Base-by-base conservation (phyloP, 148 eudicot species). In the Fagopyrum esculentum region DNA sequence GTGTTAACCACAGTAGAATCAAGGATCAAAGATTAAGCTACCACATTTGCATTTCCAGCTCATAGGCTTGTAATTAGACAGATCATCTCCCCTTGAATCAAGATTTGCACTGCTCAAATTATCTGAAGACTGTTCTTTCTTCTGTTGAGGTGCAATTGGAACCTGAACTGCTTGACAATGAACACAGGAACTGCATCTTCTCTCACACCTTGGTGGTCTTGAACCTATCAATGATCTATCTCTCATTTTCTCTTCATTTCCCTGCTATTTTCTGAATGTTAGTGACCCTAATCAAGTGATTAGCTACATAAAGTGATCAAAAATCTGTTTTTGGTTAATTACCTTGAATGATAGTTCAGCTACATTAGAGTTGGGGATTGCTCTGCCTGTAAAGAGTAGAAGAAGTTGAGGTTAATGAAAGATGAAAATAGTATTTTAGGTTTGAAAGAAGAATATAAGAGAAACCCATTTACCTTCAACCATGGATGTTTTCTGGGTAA, bases 21-120 rank as follows among this genome's bases (percentile, higher is more conserved):
- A 90, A 29, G 98, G 98, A 77, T 89, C 85, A 80, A 86, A 93
- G 51, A 90, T 84, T 66, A 80, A 78, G 71, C 89, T 76, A 8
- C 96, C 98, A 77, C 98, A 93, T 79, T 93, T 90, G 77, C 98
- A 93, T 80, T 87, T 93, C 98, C 98, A 93, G 76, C 91, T 80
- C 80, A 93, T 90, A 35, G 98, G 98, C 81, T 89, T 90, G 78
- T 90, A 93, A 77, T 90, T 89, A 30, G 93, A 85, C 50, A 86
- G 54, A 22, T 75, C 80, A 59, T 89, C 96, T 15, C 91, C 88
- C 83, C 93, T 87, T 4, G 90, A 85, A 72, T 83, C 79, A 4
- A 80, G 76, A 72, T 74, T 75, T 9, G 26, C 73, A 54, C 59
- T 68, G 12, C 83, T 80, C 44, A n/a, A 30, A 7, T 30, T 45